Base-by-base conservation (phyloP, 139 green algal genomes). In the Gonium pectorale region DNA sequence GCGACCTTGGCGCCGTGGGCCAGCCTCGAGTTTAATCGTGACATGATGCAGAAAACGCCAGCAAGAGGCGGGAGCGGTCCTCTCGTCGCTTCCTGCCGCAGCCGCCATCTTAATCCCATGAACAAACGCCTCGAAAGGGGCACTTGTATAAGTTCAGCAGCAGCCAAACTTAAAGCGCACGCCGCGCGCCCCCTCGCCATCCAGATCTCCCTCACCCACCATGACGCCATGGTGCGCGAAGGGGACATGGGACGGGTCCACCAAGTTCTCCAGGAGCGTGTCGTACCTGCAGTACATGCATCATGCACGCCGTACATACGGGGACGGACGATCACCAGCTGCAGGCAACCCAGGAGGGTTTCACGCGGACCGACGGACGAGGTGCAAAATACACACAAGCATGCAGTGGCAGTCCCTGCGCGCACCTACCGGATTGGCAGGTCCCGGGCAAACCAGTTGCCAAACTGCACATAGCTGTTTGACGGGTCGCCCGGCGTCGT, bases 221-320 rank as follows among this genome's bases (percentile, higher is more conserved):
- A 63, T 33, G 19, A 95, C 78, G 24, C 87, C 87, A 79, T 95
- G 91, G 83, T 96, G 94, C 24, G 92, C 83, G 46, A 93, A 95
- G 26, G 93, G 89, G 5, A 97, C 93, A 49, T 97, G 94, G 0
- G 73, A 80, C 17, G 93, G 94, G 86, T 96, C 94, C 46, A 92
- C 1, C 44, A 95, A 0, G 74, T 96, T 96, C 83, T 96, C 94
- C n/a, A 92, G 27, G 33, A 96, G 73, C 4, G 78, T 86, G 66
- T 93, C 73, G 27, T 69, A 86, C 27, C 77, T 85, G 56, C 15
- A 64, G 15, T 1, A 64, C 22, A 41, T 40, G n/a, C n/a, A n/a
- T n/a, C n/a, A n/a, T n/a, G n/a, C n/a, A n/a, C n/a, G n/a, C n/a
- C n/a, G 59, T 11, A 70, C 29, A 49, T 11, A 21, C 15, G 49